Conservation (phyloP, 2,329 filamentous ascomycete genomes). For the Colletotrichum lindemuthianum region DNA sequence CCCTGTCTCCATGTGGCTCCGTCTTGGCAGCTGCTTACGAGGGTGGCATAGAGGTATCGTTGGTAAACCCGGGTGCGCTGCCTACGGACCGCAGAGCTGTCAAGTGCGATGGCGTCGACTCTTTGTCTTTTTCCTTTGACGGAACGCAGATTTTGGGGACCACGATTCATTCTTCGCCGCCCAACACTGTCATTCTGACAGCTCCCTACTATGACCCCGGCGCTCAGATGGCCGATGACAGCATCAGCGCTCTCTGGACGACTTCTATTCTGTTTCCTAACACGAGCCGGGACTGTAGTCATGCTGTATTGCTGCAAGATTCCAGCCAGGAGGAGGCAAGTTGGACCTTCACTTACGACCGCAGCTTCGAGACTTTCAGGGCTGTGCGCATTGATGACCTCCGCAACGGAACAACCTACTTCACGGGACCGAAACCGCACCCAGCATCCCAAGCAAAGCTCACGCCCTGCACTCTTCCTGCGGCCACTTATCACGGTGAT, state of each 20-base stretch:
- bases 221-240: conserved; percentile 71
- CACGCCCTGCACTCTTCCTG: conserved; percentile 74
- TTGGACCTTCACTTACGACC: conserved; percentile 83
- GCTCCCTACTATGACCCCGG: conserved; percentile 83
- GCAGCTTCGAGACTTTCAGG: conserved; percentile 80
- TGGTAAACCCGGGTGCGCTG: conserved; percentile 71
- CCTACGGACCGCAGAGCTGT: conserved; percentile 77
- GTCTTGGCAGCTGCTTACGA: conserved; percentile 88
- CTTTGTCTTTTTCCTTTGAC: conserved; percentile 79
- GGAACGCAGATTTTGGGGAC: conserved; percentile 83
- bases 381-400: conserved; percentile 80
- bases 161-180: conserved; percentile 70
- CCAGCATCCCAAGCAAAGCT: conserved; percentile 65
- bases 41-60: conserved; percentile 88
- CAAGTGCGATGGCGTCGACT: conserved; percentile 80
- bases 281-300: conserved; percentile 80
- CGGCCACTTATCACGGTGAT: conserved; percentile 75
- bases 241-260: conserved; percentile 82
- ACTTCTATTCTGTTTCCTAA: conserved; percentile 87
- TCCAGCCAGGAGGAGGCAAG: conserved; percentile 71
- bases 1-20: conserved; percentile 82
- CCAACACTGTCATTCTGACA: conserved; percentile 79
- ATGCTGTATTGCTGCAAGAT: conserved; percentile 75
- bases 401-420: conserved; percentile 81
- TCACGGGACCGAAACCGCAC: conserved; percentile 73